Evolutionary conservation across 805 yeast genomes (phyloP).

Genomic region (Candida morakotiae): DNA sequence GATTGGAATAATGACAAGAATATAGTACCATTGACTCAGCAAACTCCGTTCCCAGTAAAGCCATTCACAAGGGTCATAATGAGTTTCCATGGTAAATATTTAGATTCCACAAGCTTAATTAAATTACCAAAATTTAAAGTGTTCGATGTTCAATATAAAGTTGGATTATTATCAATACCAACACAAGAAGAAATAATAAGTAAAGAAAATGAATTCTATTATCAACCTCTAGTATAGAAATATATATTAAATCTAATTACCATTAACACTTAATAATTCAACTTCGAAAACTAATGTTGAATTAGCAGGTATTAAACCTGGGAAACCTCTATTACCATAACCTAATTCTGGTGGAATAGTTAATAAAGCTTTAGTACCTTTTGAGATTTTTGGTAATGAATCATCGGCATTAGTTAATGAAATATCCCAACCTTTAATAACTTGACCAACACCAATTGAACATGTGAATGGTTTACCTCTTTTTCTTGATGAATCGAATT

Average conservation of each 20-base stretch:
- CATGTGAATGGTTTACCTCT: constrained; percentile 95
- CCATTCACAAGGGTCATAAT: constrained; percentile 55
- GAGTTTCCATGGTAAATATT: constrained; percentile 21
- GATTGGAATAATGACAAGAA: constrained; percentile 18
- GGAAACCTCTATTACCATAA: constrained; percentile 93
- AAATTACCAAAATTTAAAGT: constrained; percentile 61
- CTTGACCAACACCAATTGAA: constrained; percentile 92
- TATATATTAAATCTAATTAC: constrained; percentile 1
- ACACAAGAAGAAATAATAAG: constrained; percentile 16
- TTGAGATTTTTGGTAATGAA: constrained; percentile 86
- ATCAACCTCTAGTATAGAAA: not conserved
- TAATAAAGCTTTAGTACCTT: constrained; percentile 89
- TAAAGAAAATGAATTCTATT: constrained; percentile 11
- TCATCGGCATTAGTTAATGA: constrained; percentile 34
- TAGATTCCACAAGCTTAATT: constrained; percentile 7
- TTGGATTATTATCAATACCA: constrained; percentile 46
- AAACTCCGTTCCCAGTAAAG: constrained; percentile 44
- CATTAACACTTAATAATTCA: constrained; percentile 55
- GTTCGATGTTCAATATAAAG: constrained; percentile 65
- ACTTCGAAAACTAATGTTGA: constrained; percentile 89
- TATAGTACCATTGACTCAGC: constrained; percentile 26
- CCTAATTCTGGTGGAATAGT: constrained; percentile 93
- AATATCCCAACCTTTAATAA: constrained; percentile 56
- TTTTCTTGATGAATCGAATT: constrained; percentile 92
- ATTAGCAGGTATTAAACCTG: constrained; percentile 94